Evolutionary conservation across 1,284 basidiomycete species (phyloP).

Genomic region (Polyporus tsugae): DNA sequence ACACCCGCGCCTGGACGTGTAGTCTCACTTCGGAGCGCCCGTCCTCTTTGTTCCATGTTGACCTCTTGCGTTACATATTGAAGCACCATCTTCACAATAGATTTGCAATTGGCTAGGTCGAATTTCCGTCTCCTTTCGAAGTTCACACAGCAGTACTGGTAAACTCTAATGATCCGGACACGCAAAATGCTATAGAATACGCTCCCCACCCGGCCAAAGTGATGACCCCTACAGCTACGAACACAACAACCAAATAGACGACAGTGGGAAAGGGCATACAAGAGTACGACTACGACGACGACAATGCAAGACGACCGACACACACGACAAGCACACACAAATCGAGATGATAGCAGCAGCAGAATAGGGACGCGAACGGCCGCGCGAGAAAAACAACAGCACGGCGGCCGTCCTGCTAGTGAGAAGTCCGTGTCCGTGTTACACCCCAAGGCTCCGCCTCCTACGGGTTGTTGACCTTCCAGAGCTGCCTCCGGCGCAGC

Average conservation of each 20-base stretch:
- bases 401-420: background rate
- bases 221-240: constrained; percentile 16
- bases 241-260: constrained; percentile 26
- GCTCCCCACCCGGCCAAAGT: constrained; percentile 18
- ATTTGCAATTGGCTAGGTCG: too few relatives aligned
- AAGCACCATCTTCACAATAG: too few relatives aligned
- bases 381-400: constrained; percentile 4
- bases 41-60: background rate
- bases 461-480: constrained; percentile 74
- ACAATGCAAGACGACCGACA: constrained; percentile 28
- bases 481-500: constrained; percentile 81
- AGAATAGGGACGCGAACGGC: constrained; percentile 8
- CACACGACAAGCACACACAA: constrained; percentile 29
- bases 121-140: background rate
- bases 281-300: constrained; percentile 28
- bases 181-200: constrained; percentile 27
- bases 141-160: background rate
- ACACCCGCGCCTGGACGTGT: constrained; percentile 3
- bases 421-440: constrained; percentile 2
- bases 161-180: background rate
- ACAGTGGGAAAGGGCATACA: background rate
- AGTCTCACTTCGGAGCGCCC: background rate
- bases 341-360: constrained; percentile 30
- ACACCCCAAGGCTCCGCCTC: background rate
- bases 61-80: background rate